These are phyloP conservation scores for Annulohypoxylon stygium DNA, from an alignment of 495 filamentous ascomycete genomes.

Conservation along the genomic window DNA sequence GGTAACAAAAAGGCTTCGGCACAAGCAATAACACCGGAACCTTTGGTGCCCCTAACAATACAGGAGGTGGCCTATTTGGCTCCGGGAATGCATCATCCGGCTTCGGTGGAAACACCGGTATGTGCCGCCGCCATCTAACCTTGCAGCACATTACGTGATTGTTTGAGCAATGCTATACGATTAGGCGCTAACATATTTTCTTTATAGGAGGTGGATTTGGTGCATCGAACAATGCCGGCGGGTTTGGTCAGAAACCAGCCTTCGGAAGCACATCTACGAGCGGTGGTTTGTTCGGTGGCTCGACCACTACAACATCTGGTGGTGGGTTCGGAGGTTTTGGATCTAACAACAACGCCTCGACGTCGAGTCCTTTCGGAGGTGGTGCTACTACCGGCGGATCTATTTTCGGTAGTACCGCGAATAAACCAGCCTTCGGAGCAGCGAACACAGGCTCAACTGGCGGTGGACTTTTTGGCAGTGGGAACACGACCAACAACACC, in stretches of 20 bases:
- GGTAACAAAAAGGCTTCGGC: constrained; percentile 60
- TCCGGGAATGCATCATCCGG: constrained; percentile 47
- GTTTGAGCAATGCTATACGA: neutral
- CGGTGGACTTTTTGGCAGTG: constrained; percentile 64
- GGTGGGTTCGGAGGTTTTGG: constrained; percentile 64
- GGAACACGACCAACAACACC: constrained; percentile 43
- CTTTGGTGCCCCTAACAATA: constrained; percentile 49
- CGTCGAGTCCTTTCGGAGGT: constrained; percentile 62
- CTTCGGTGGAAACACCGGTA: constrained; percentile 54
- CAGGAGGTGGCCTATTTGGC: constrained; percentile 62
- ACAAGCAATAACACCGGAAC: constrained; percentile 63
- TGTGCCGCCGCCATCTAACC: constrained; percentile 60
- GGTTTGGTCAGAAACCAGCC: constrained; percentile 60
- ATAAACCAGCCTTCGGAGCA: constrained; percentile 60
- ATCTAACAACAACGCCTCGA: constrained; percentile 55
- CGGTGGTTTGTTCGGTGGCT: constrained; percentile 48
- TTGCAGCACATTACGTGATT: neutral
- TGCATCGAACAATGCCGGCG: constrained; percentile 56
- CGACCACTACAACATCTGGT: constrained; percentile 50
- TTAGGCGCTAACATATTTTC: constrained; percentile 40
- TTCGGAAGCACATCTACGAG: constrained; percentile 48
- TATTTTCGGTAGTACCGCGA: constrained; percentile 53
- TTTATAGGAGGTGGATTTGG: constrained; percentile 50
- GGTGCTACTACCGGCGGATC: constrained; percentile 52
- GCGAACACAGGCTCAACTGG: constrained; percentile 59